Base-by-base conservation (phyloP, 225 moss, liverwort and hornwort species). In the Marchantia polymorpha region DNA sequence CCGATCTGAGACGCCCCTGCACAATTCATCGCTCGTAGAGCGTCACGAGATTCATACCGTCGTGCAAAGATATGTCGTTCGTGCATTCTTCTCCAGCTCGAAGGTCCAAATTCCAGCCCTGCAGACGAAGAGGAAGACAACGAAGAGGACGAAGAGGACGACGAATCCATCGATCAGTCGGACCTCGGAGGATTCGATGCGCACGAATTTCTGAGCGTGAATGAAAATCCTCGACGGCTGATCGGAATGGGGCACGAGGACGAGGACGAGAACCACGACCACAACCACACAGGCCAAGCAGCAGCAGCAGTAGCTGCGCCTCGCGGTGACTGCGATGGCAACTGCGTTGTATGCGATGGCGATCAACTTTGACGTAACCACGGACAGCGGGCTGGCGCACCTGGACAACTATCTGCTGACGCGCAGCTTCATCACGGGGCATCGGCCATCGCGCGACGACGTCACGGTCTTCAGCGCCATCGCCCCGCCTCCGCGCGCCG, bases 381-480 rank as follows among this genome's bases (percentile, higher is more conserved):
- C 88, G 10, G 78, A 89, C 10, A 85, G 81, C 71, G 89, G 93
- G 75, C 74, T 93, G 70, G 85, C 89, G 84, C 88, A 91, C 75
- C 90, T 91, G 69, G 90, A 93, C 51, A 85, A 90, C 20, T 55
- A 91, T 52, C 83, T 93, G 19, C 77, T 83, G 4, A 77, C 88
- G 30, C 88, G 86, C 69, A 89, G 84, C 80, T 93, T 90, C 82
- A 89, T 93, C 80, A 83, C 93, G 15, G 91, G 93, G 91, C 85
- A 89, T 64, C 90, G 93, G 77, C 90, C 91, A 19, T 93, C 93
- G 54, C 88, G 84, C 76, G 93, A 93, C 85, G 93, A 95, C 71
- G 76, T 95, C n/a, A 81, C 88, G 13, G 92, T 95, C 22, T 91
- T 80, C 47, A 78, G 69, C 5, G 92, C 91, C 30, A 50, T 95